phyloP scores from a whole-genome alignment of 164 flowering plant species.

The Tetrastigma voinierianum region DNA sequence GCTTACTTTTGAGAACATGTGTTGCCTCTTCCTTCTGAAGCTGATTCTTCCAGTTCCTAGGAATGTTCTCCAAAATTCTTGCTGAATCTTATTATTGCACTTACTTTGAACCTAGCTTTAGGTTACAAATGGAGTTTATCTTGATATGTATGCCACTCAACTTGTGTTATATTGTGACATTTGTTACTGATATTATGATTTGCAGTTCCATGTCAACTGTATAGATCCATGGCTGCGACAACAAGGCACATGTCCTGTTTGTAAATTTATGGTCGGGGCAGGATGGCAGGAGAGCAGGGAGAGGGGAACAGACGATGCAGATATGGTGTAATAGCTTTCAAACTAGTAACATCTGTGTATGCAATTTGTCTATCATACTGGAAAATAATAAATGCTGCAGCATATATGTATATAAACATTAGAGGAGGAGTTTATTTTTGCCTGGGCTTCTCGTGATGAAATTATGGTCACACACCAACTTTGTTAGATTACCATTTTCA shows the following conservation, averaged over 20 bases:
- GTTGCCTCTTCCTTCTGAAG: too few species aligned
- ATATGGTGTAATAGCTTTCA: conserved; percentile 39
- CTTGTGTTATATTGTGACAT: neutral
- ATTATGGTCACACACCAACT: too few species aligned
- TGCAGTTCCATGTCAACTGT: conserved; percentile 65
- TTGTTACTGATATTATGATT: neutral
- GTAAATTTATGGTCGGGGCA: conserved; percentile 49
- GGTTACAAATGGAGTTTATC: neutral
- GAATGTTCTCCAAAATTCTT: neutral
- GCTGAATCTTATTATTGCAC: neutral
- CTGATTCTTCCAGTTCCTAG: too few species aligned
- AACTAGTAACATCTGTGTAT: conserved; percentile 6
- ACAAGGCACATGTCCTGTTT: conserved; percentile 70
- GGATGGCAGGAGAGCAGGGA: conserved; percentile 51
- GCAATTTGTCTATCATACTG: too few species aligned
- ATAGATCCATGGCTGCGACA: conserved; percentile 78
- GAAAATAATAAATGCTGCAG: too few species aligned
- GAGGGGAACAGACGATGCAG: conserved; percentile 31
- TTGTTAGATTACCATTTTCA: too few species aligned
- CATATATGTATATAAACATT: neutral
- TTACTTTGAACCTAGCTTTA: neutral
- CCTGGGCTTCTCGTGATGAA: neutral
- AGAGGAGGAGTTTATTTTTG: neutral
- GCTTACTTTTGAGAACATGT: neutral
- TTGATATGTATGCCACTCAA: conserved; percentile 2